Percentiles rank a stretch among this genome's conserved stretches.
Conservation (phyloP, 805 yeast genomes). For the Ogataea zsoltii region DNA sequence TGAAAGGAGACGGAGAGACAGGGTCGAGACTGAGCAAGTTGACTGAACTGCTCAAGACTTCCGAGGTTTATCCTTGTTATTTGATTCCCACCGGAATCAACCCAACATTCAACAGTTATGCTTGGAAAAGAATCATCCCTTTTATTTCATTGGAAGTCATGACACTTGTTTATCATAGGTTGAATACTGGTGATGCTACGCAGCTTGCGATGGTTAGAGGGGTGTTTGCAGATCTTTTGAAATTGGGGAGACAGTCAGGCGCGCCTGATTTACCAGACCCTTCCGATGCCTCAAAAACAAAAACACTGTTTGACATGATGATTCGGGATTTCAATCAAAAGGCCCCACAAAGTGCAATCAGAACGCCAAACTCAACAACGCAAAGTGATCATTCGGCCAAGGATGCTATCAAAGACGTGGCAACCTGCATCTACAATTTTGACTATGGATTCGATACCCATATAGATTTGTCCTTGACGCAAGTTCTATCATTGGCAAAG, state of each 20-base stretch:
- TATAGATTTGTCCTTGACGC: slow-evolving; percentile 23
- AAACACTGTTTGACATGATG: slow-evolving; percentile 20
- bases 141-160: slow-evolving; percentile 26
- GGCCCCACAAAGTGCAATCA: slow-evolving; percentile 18
- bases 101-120: slow-evolving; percentile 29
- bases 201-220: slow-evolving; percentile 20
- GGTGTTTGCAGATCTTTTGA: slow-evolving; percentile 23
- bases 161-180: slow-evolving; percentile 23
- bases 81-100: slow-evolving; percentile 27
- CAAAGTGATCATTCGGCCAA: slow-evolving; percentile 6
- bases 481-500: slow-evolving; percentile 18
- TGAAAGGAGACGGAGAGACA: slow-evolving; percentile 22
- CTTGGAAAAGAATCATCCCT: slow-evolving; percentile 32
- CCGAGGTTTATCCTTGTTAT: slow-evolving; percentile 29
- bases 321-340: slow-evolving; percentile 26
- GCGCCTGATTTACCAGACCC: slow-evolving; percentile 29
- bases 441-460: slow-evolving; percentile 18
- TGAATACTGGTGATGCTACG: slow-evolving; percentile 12
- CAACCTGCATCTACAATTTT: slow-evolving; percentile 25
- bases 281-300: slow-evolving; percentile 12
- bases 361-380: slow-evolving; percentile 8
- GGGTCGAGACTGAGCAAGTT: slow-evolving; percentile 24
- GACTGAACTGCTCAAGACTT: slow-evolving; percentile 21
- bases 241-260: slow-evolving; percentile 25
- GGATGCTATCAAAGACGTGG: slow-evolving; percentile 12